phyloP scores from a whole-genome alignment of 257 asterid genomes.

The Forsythia suspensa region DNA sequence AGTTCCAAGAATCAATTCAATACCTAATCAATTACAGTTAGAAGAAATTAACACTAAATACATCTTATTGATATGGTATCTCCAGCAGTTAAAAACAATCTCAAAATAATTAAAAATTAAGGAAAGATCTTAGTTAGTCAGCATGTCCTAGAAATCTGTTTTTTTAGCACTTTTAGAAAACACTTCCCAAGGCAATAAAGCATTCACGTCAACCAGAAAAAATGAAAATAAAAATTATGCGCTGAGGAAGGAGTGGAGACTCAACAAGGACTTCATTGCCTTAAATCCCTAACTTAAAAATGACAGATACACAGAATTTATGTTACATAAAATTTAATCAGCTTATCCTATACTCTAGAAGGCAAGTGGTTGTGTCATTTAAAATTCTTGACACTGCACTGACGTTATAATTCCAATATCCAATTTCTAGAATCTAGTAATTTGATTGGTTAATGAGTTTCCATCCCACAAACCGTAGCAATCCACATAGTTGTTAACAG shows the following conservation, averaged over 20 bases:
- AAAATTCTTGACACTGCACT: background rate
- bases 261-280: background rate
- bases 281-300: background rate
- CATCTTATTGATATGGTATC: background rate
- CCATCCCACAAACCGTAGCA: background rate
- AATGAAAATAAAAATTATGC: background rate
- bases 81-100: background rate
- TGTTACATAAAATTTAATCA: background rate
- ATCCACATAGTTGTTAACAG: background rate
- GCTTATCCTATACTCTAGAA: background rate
- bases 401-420: background rate
- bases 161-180: background rate
- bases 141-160: background rate
- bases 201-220: background rate
- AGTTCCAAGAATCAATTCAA: slow-evolving; percentile 87
- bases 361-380: background rate
- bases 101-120: slow-evolving; percentile 11
- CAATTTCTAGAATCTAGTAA: background rate
- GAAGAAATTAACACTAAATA: slow-evolving; percentile 12
- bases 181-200: background rate
- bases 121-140: background rate
- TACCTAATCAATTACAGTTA: slow-evolving; percentile 44
- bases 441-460: background rate
- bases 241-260: background rate
- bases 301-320: background rate